These are phyloP conservation scores for Eustoma russellianum DNA, from an alignment of 257 asterid species.

Conservation along the genomic window DNA sequence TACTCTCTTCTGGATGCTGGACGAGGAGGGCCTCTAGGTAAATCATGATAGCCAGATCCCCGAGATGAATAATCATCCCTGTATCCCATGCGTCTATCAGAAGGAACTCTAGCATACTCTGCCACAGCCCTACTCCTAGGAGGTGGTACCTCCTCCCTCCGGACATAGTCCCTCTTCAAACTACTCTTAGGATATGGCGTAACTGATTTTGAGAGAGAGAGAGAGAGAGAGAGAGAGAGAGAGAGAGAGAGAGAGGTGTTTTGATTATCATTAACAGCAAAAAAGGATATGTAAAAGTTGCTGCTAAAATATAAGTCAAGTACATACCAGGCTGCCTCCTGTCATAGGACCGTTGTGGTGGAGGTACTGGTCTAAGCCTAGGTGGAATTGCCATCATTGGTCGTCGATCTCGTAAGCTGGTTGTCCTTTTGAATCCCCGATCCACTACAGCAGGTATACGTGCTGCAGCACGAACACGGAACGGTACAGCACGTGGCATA, in stretches of 20 bases:
- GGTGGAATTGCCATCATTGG: constrained; percentile 59
- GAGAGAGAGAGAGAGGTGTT: too few relatives aligned
- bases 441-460: constrained; percentile 52
- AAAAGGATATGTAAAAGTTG: neutral
- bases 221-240: too few relatives aligned
- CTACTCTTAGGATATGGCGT: constrained; percentile 64
- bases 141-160: constrained; percentile 62
- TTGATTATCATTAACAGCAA: too few relatives aligned
- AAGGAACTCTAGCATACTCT: constrained; percentile 49
- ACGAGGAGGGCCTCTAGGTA: constrained; percentile 59
- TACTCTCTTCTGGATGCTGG: constrained; percentile 69
- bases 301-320: neutral
- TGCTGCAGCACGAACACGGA: constrained; percentile 38
- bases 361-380: constrained; percentile 62
- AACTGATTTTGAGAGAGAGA: too few relatives aligned
- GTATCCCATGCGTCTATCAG: constrained; percentile 62
- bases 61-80: constrained; percentile 78
- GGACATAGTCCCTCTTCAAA: constrained; percentile 67
- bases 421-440: constrained; percentile 64
- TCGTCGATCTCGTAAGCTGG: constrained; percentile 57
- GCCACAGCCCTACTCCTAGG: constrained; percentile 70
- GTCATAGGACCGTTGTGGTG: constrained; percentile 73
- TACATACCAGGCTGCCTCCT: constrained; percentile 84
- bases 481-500: constrained; percentile 27
- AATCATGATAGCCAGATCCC: constrained; percentile 65